Base-by-base conservation (phyloP, 2,329 filamentous ascomycete genomes). In the Chrysosporium queenslandicum region DNA sequence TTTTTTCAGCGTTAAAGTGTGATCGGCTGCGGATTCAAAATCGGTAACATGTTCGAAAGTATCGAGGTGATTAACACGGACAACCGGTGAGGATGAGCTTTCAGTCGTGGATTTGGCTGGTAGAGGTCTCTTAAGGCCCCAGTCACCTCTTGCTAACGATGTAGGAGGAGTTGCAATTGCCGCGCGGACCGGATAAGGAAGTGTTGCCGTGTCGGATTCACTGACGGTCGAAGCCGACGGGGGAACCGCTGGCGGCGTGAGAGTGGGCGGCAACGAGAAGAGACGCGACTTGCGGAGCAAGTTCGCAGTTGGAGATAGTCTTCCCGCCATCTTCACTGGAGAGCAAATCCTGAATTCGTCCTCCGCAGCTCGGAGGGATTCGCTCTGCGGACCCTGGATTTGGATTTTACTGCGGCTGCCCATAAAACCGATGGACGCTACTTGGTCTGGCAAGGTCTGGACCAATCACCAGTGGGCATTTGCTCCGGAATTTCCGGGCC, bases 11-110 rank as follows among this genome's bases (percentile, higher is more conserved):
- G 87, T 89, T 59, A 88, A 73, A 48, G 83, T 79, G 69, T 94
- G 87, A 67, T 95, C 87, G 53, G 83, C 79, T 0, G 89, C 86
- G 34, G 86, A 89, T 57, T 81, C 77, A 69, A 89, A 97, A 64
- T 96, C 89, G 64, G 90, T 95, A 59, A 96, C 78, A 66, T 89
- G 85, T 69, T 96, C 89, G 60, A 82, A 79, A 1, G 87, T 86
- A 72, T 97, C 91, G 58, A 94, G 77, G 55, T 85, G 78, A 61
- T 81, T 82, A 59, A 97, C 72, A 58, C 87, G 81, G 50, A 95
- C 78, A 46, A 86, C 75, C 8, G 89, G 86, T n/a, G 82, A 83
- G 41, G 69, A 73, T 5, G 83, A 81, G 5, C 81, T 82, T 50
- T 80, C 80, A 18, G 81, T 79, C 4, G 87, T 90, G 2, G 85